Evolutionary conservation across 352 stramenopile genomes (phyloP).

Genomic region (Phytophthora pisi): DNA sequence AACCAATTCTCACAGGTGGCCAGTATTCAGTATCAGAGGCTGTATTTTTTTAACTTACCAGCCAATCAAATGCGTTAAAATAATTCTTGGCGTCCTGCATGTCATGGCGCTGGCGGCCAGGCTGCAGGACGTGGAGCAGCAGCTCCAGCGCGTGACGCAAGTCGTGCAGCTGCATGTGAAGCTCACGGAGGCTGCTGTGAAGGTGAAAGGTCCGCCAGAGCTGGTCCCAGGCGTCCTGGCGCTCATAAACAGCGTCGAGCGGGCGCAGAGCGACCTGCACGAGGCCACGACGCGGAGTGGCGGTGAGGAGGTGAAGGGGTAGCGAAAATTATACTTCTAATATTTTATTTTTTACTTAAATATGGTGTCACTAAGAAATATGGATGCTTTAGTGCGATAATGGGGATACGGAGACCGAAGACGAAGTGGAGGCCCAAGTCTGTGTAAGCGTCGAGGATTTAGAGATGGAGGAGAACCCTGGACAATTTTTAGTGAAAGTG

Average conservation of each 20-base stretch:
- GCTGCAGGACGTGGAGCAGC: constrained; percentile 22
- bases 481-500: not conserved
- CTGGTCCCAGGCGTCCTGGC: not conserved
- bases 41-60: not conserved
- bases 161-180: constrained; percentile 18
- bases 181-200: not conserved
- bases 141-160: constrained; percentile 12
- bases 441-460: not conserved
- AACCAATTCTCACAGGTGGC: not conserved
- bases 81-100: not conserved
- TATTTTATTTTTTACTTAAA: constrained; percentile 4
- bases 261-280: constrained; percentile 1
- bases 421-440: not conserved
- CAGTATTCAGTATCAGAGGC: not conserved
- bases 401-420: constrained; percentile 8
- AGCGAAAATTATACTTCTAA: not conserved
- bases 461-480: not conserved
- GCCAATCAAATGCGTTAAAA: not conserved
- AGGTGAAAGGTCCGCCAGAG: not conserved
- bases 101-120: constrained; percentile 4
- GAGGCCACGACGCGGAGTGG: not conserved
- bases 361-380: not conserved
- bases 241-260: not conserved
- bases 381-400: not conserved
- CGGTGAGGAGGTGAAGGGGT: not conserved